A percentile compares a stretch with the other conserved stretches of the same genome.
phyloP scores from a whole-genome alignment of 2,329 filamentous ascomycete species.

The Penicillium oxalicum region DNA sequence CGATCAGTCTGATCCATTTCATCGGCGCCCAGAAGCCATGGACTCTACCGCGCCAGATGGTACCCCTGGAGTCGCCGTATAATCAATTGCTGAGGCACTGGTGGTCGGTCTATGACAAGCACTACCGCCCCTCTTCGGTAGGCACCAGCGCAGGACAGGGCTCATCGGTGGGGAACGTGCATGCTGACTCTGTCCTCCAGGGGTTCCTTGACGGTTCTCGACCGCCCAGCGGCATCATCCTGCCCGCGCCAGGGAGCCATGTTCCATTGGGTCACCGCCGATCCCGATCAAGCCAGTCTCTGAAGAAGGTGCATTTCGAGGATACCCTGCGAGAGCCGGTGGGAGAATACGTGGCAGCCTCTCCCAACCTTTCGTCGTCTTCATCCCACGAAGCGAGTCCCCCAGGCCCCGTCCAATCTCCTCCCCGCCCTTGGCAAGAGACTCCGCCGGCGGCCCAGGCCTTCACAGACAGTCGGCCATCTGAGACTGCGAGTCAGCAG shows the following conservation, averaged over 20 bases:
- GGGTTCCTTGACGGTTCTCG: too few relatives aligned
- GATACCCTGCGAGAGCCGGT: not conserved
- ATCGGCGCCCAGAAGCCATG: constrained; percentile 91
- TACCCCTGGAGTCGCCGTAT: constrained; percentile 48
- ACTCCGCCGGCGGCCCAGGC: not conserved
- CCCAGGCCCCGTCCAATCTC: not conserved
- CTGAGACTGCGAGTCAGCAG: not conserved
- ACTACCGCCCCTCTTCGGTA: constrained; percentile 55
- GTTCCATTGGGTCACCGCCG: too few relatives aligned
- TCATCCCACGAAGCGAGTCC: not conserved
- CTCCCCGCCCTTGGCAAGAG: too few relatives aligned
- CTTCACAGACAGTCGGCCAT: not conserved
- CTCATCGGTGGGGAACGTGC: not conserved
- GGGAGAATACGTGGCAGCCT: constrained; percentile 1
- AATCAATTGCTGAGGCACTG: constrained; percentile 79
- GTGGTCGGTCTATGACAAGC: constrained; percentile 91
- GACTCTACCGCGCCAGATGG: constrained; percentile 50
- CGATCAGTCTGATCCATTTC: constrained; percentile 88
- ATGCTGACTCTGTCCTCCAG: too few relatives aligned
- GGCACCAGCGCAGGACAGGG: not conserved
- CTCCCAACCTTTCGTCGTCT: constrained; percentile 1
- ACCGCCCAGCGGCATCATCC: not conserved
- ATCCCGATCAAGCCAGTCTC: not conserved
- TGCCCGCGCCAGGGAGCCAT: not conserved
- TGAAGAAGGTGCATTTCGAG: not conserved